Conservation (phyloP, 139 green algal species). For the Dunaliella primolecta region DNA sequence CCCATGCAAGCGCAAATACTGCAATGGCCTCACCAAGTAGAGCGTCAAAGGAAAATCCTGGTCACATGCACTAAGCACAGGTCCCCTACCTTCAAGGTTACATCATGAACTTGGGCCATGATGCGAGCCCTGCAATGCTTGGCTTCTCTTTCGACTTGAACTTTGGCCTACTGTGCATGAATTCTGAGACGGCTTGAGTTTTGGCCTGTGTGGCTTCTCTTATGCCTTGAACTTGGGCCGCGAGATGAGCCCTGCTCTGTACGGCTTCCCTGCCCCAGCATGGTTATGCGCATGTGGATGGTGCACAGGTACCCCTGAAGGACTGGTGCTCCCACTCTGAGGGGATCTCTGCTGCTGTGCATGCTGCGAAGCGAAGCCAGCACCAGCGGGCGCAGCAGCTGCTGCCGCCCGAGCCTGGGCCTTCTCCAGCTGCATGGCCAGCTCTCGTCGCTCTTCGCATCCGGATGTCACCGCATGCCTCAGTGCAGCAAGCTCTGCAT, state of each 20-base stretch:
- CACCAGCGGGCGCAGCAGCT: no score
- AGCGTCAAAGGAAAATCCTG: no score
- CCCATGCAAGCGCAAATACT: no score
- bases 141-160: no score
- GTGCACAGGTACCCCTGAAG: not conserved
- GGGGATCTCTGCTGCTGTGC: not conserved
- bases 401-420: conserved; percentile 13
- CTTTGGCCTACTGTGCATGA: no score
- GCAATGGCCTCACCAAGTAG: no score
- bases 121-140: no score
- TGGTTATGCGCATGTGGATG: not conserved
- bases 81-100: no score
- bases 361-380: not conserved
- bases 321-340: not conserved
- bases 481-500: not conserved
- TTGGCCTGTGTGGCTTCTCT: no score
- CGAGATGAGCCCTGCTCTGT: not conserved
- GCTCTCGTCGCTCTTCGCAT: conserved; percentile 24
- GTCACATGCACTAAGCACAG: no score
- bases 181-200: no score
- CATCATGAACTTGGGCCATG: no score
- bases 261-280: not conserved
- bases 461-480: conserved; percentile 9
- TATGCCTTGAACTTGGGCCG: not conserved
- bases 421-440: conserved; percentile 12